Conservation (phyloP, 1,139 yeast species). For the Suzukiozyma palmioleophila region DNA sequence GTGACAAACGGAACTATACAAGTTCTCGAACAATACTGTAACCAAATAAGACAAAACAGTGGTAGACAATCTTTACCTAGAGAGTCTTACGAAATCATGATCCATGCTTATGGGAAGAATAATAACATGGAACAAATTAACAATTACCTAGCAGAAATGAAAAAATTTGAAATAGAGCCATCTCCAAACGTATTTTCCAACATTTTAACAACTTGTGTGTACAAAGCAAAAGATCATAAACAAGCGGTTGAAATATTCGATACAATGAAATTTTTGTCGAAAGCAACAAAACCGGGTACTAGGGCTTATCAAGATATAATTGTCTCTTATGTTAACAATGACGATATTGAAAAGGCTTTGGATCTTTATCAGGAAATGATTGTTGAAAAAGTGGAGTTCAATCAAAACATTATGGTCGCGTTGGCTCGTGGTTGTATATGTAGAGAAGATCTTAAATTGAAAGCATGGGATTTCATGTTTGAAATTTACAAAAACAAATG, state of each 20-base stretch:
- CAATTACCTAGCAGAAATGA: slow-evolving; percentile 45
- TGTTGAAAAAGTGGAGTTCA: slow-evolving; percentile 20
- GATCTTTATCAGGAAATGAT: slow-evolving; percentile 75
- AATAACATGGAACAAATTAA: slow-evolving; percentile 28
- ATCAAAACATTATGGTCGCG: slow-evolving; percentile 51
- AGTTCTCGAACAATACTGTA: slow-evolving; percentile 22
- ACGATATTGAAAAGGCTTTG: slow-evolving; percentile 66
- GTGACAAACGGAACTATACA: slow-evolving; percentile 20
- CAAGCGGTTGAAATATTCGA: slow-evolving; percentile 76
- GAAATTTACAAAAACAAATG: slow-evolving; percentile 55
- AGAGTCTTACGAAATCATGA: slow-evolving; percentile 31
- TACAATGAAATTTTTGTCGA: slow-evolving; percentile 76
- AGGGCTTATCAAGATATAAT: slow-evolving; percentile 69
- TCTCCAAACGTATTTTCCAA: slow-evolving; percentile 57
- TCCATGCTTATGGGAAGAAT: slow-evolving; percentile 38
- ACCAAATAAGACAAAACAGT: slow-evolving; percentile 12
- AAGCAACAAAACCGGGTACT: slow-evolving; percentile 60
- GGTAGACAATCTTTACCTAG: slow-evolving; percentile 18
- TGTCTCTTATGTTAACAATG: slow-evolving; percentile 55
- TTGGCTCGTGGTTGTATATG: slow-evolving; percentile 74
- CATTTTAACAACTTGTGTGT: slow-evolving; percentile 62
- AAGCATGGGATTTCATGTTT: slow-evolving; percentile 78
- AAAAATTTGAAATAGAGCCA: slow-evolving; percentile 45
- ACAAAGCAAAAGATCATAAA: slow-evolving; percentile 45
- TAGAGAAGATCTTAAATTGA: slow-evolving; percentile 39